Conservation (phyloP, 305 asterid species). For the Fraxinus ornus region DNA sequence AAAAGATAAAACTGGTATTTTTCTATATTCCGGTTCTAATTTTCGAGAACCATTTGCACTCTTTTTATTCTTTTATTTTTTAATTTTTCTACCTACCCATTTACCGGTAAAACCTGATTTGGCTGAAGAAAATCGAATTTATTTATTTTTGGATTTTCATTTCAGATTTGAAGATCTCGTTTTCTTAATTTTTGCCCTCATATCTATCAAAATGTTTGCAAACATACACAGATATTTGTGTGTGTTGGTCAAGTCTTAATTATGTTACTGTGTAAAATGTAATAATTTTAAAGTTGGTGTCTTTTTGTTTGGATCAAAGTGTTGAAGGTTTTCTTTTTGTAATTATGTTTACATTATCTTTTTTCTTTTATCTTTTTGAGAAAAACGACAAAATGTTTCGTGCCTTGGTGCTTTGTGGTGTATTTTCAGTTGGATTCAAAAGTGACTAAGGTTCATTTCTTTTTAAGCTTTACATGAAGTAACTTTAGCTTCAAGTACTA, state of each 20-base stretch:
- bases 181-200: constrained; percentile 7
- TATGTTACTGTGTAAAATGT: constrained; percentile 10
- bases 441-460: constrained; percentile 44
- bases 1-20: constrained; percentile 13
- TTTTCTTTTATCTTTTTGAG: constrained; percentile 17
- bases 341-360: constrained; percentile 29
- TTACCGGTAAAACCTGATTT: constrained; percentile 9
- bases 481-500: constrained; percentile 38
- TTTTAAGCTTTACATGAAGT: constrained; percentile 43
- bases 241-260: constrained; percentile 17
- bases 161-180: background rate
- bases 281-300: constrained; percentile 40
- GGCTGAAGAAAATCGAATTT: constrained; percentile 5
- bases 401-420: constrained; percentile 26
- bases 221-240: background rate
- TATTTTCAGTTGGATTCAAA: constrained; percentile 35
- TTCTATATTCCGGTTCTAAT: background rate
- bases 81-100: constrained; percentile 7
- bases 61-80: constrained; percentile 6
- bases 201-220: background rate
- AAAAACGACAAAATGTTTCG: constrained; percentile 23
- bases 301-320: constrained; percentile 41
- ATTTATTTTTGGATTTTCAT: constrained; percentile 2
- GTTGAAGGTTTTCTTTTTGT: constrained; percentile 36
- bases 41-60: background rate